Percentiles rank a stretch among this genome's conserved stretches.
These are phyloP conservation scores for Favolaschia claudopus DNA, from an alignment of 768 basidiomycete genomes.

Conservation along the genomic window DNA sequence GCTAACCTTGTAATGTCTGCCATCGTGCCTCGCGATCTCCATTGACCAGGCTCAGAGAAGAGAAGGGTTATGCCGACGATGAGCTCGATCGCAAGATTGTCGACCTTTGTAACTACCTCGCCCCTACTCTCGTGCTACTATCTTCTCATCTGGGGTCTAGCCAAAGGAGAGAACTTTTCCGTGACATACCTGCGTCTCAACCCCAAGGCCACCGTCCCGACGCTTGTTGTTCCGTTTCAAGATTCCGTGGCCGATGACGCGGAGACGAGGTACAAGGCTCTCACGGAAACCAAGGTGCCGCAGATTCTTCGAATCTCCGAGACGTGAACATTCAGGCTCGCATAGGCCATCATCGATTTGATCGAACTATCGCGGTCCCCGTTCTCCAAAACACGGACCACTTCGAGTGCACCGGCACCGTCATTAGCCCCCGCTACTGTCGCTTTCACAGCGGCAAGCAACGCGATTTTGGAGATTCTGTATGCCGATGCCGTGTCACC, in stretches of 20 bases:
- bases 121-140: neutral
- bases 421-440: constrained; percentile 82
- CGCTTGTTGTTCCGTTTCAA: constrained; percentile 83
- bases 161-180: constrained; percentile 80
- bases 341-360: constrained; percentile 77
- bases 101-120: constrained; percentile 55
- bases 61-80: constrained; percentile 86
- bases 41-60: constrained; percentile 48
- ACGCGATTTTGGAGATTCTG: constrained; percentile 61
- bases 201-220: constrained; percentile 82
- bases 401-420: constrained; percentile 77
- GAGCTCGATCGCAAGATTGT: constrained; percentile 77
- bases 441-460: constrained; percentile 63
- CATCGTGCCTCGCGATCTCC: neutral
- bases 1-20: constrained; percentile 59
- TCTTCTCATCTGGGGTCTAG: constrained; percentile 42
- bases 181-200: constrained; percentile 82
- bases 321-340: neutral
- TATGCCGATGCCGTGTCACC: constrained; percentile 73
- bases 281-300: constrained; percentile 77
- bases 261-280: constrained; percentile 82
- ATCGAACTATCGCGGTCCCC: constrained; percentile 83
- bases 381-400: constrained; percentile 72
- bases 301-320: neutral
- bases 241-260: constrained; percentile 74